These are phyloP conservation scores for Westerdykella aurantiaca DNA, from an alignment of 2,329 filamentous ascomycete genomes.

Conservation along the genomic window DNA sequence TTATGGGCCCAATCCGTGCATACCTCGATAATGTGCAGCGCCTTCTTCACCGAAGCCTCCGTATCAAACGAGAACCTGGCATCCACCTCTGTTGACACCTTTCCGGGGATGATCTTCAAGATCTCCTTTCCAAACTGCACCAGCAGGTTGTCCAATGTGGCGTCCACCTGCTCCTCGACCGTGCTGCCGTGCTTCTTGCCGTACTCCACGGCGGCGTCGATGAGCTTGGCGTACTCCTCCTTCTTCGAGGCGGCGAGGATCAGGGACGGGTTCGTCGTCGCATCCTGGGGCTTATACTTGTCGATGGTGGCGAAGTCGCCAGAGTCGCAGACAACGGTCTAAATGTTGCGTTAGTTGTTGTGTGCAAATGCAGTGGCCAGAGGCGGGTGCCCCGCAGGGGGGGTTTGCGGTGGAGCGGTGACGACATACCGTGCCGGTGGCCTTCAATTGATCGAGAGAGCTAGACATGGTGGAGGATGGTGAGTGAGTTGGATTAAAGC, in stretches of 20 bases:
- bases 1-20: conserved; percentile 29
- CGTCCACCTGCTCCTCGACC: conserved; percentile 78
- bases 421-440: conserved; percentile 81
- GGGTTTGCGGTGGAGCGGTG: conserved; percentile 6
- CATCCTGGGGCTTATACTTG: conserved; percentile 99
- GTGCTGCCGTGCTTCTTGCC: conserved; percentile 68
- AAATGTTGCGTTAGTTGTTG: conserved; percentile 15
- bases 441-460: conserved; percentile 96
- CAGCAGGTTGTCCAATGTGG: conserved; percentile 84
- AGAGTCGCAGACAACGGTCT: conserved; percentile 96
- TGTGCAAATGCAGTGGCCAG: background rate
- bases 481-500: conserved; percentile 1
- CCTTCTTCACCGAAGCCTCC: conserved; percentile 88
- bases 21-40: conserved; percentile 93
- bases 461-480: conserved; percentile 59
- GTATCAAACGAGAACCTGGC: conserved; percentile 94
- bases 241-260: conserved; percentile 99
- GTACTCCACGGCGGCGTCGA: conserved; percentile 77
- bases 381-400: conserved; percentile 5
- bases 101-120: conserved; percentile 91
- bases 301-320: conserved; percentile 81
- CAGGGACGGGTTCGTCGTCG: conserved; percentile 98
- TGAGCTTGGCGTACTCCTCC: conserved; percentile 87
- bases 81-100: conserved; percentile 98
- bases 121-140: conserved; percentile 99